Percentiles rank a stretch among this genome's conserved stretches.
These are phyloP conservation scores for Sugiyamaella lignohabitans DNA, from an alignment of 805 yeast genomes.

Conservation along the genomic window DNA sequence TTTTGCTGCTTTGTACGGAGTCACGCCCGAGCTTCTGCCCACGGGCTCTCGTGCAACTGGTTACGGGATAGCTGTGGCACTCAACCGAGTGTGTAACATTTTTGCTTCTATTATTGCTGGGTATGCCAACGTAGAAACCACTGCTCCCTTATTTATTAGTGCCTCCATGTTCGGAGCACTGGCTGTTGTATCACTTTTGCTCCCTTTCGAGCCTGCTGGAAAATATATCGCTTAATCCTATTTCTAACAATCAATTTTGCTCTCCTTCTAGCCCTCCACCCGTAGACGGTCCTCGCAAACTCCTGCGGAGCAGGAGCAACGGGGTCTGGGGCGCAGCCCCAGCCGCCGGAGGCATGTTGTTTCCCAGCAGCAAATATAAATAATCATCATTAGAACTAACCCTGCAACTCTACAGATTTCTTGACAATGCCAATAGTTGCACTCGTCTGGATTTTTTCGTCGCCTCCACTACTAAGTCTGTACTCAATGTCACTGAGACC, in stretches of 20 bases:
- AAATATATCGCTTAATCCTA: constrained; percentile 8
- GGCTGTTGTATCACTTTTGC: constrained; percentile 38
- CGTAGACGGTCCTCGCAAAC: no score
- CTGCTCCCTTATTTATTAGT: constrained; percentile 42
- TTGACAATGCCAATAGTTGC: constrained; percentile 87
- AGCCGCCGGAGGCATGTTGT: no score
- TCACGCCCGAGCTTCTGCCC: constrained; percentile 45
- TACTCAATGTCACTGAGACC: constrained; percentile 86
- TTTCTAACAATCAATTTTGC: no score
- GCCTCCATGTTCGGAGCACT: constrained; percentile 42
- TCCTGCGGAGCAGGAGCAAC: no score
- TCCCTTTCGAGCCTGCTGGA: constrained; percentile 43
- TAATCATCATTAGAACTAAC: no score
- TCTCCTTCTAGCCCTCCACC: background rate
- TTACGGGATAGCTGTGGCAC: constrained; percentile 43
- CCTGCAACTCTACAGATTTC: constrained; percentile 33
- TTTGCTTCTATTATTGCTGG: constrained; percentile 45
- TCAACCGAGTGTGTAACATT: constrained; percentile 40
- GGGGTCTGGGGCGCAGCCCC: no score
- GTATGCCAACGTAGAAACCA: constrained; percentile 41
- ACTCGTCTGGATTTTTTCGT: constrained; percentile 80
- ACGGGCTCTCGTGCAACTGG: constrained; percentile 37
- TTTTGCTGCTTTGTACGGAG: constrained; percentile 43
- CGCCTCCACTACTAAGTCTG: constrained; percentile 86
- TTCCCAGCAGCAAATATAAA: no score